phyloP scores from a whole-genome alignment of 176 grass and related monocot genomes.

The Saccharum spontaneum region DNA sequence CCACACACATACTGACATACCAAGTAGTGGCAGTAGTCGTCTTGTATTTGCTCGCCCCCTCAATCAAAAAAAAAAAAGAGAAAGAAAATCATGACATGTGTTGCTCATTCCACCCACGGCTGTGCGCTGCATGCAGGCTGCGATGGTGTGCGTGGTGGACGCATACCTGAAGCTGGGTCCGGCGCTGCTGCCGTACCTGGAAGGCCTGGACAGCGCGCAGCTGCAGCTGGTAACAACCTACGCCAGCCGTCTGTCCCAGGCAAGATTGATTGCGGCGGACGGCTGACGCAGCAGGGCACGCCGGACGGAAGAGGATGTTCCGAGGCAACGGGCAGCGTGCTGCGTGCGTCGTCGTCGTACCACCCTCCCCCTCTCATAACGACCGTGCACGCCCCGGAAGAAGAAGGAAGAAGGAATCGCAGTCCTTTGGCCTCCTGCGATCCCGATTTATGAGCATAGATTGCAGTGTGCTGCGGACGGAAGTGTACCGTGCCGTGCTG shows the following conservation, averaged over 20 bases:
- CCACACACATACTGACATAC: neutral
- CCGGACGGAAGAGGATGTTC: neutral
- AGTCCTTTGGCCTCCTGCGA: neutral
- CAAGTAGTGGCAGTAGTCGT: neutral
- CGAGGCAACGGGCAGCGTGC: neutral
- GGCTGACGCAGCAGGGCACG: constrained; percentile 15
- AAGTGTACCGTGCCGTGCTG: neutral
- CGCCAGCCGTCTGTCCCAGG: constrained; percentile 58
- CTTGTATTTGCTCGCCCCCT: neutral
- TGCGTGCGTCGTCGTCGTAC: neutral
- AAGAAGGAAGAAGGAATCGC: neutral
- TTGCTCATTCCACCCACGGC: neutral
- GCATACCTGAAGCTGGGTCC: constrained; percentile 82
- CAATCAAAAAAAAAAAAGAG: neutral
- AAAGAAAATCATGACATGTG: neutral
- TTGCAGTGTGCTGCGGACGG: constrained; percentile 4
- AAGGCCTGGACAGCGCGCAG: constrained; percentile 36
- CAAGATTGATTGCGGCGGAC: constrained; percentile 42
- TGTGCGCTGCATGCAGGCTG: constrained; percentile 40
- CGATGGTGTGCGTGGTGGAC: constrained; percentile 70
- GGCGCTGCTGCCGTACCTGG: constrained; percentile 48
- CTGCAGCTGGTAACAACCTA: constrained; percentile 50
- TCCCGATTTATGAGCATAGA: constrained; percentile 25
- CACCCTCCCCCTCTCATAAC: neutral
- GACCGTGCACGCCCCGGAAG: neutral